Evolutionary conservation across 345 rosid genomes (phyloP), one percentile per base, ranked within the genome.

Genomic region (Salix purpurea): DNA sequence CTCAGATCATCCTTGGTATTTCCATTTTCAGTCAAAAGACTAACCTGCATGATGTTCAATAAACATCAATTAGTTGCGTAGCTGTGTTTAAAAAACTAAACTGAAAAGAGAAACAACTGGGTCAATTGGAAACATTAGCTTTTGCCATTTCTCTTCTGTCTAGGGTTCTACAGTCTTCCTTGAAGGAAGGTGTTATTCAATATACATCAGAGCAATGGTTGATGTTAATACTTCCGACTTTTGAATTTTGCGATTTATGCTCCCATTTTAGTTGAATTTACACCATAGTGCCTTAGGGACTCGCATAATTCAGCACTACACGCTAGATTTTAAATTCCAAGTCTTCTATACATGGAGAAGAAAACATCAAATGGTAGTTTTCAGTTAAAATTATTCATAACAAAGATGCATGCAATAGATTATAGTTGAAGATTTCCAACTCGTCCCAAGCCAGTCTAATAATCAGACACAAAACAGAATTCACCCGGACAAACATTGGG

Each of bases 1-100:
- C 82, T 91, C 78, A 88, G 86, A 72, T 89, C 95, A 73, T 91
- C 95, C 86, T 91, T 91, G 70, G 95, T 91, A 81, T 75, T 82
- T 72, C 93, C 91, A 78, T 74, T 88, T 50, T 88, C 93, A 79
- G 95, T 87, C 65, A 91, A 58, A 74, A 91, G 92, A 76, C 95
- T 91, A 83, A 88, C 95, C 93, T 89, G 56, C 44, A 69, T 21
- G 15, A 50, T 26, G 34, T 44, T 30, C 34, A 32, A 32, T 32
- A 42, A 72, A 58, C 60, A 50, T 14, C 52, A 23, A 37, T 69
- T 26, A 48, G 76, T 74, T 58, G 72, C 23, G 19, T 32, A 15
- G 50, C 56, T 7, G 30, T 11, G 48, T 65, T 69, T 32, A 65
- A 28, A 10, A 54, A 34, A 13, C 37, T 21, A 60, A 19, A 16